Evolutionary conservation across 1,139 yeast genomes (phyloP), one percentile per base, ranked within the genome.

Genomic region (Saccharomyces uvarum): DNA sequence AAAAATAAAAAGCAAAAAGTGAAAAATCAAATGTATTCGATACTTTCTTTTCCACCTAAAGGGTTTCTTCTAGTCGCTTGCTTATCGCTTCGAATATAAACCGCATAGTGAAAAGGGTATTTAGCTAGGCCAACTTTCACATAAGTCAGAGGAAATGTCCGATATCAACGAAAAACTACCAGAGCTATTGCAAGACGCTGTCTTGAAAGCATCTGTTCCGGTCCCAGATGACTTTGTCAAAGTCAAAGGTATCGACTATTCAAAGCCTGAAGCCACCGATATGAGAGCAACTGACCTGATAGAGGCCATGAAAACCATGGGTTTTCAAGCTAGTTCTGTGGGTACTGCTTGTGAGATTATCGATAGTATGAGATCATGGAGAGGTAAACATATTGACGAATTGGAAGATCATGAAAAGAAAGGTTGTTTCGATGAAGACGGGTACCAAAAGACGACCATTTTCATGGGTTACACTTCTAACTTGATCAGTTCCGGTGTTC

Each of bases 381-480:
- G 91, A 71, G 99, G 98, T 56, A 80, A 80, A 60, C 86, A 86
- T 63, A 77, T 70, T 51, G 80, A 78, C 54, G 82, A 80, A 54
- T 73, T 86, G 50, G 85, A 81, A 53, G 91, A 84, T 54, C 88
- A 84, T 65, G 86, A 84, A 60, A 74, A 75, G 59, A 84, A 83
- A 53, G 95, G 95, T 46, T 83, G 81, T 59, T 86, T 85, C 63
- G 96, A 88, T 68, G 95, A 84, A 14, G 77, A 83, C 16, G 95
- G 96, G 9, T 85, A 71, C 63, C 97, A 88, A 70, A 87, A 84
- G 68, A 78, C 96, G 28, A 93, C 99, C 9, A 84, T 95, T 53
- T 93, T 93, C 70, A 77, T 93, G 79, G 99, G 99, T 26, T 95
- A 86, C 74, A 93, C 99, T 48, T 90, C 97, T n/a, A 93, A 93